Percentiles rank a stretch among this genome's conserved stretches.
Conservation (phyloP, 2,329 filamentous ascomycete genomes). For the Colletotrichum liaoningense region DNA sequence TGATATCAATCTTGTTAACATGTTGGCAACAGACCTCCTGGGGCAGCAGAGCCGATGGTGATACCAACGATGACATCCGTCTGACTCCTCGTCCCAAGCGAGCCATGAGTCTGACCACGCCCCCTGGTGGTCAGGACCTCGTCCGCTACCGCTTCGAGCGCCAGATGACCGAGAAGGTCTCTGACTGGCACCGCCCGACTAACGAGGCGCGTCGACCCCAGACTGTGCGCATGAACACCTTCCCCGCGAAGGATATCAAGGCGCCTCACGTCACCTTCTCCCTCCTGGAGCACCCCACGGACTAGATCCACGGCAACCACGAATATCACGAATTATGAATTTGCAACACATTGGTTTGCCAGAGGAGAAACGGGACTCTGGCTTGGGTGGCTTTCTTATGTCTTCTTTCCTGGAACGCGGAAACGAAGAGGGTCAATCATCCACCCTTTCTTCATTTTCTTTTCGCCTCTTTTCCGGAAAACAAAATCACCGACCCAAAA, state of each 20-base stretch:
- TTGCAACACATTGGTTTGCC: conserved; percentile 28
- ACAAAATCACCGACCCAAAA: conserved; percentile 31
- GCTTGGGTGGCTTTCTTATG: conserved; percentile 16
- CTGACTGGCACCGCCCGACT: conserved; percentile 25
- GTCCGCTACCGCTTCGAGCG: conserved; percentile 58
- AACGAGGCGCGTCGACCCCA: conserved; percentile 32
- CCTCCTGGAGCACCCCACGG: conserved; percentile 19
- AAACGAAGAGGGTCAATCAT: background rate
- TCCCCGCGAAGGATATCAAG: conserved; percentile 30
- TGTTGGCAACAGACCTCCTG: conserved; percentile 79
- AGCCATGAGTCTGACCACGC: conserved; percentile 55
- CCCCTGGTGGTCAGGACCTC: conserved; percentile 55
- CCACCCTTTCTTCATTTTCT: conserved; percentile 9
- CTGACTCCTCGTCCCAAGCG: conserved; percentile 64
- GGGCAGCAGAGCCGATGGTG: conserved; percentile 93
- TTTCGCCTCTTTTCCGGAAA: conserved; percentile 13
- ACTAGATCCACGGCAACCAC: conserved; percentile 10
- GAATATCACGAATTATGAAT: conserved; percentile 31
- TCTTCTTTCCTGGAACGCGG: background rate
- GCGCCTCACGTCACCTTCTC: conserved; percentile 34
- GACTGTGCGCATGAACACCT: conserved; percentile 31
- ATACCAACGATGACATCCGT: conserved; percentile 81
- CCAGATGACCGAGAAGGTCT: conserved; percentile 46
- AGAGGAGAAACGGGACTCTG: conserved; percentile 38
- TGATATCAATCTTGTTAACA: background rate